These are phyloP conservation scores for Dactylellina drechsleri DNA, from an alignment of 2,329 filamentous ascomycete genomes.

Conservation along the genomic window DNA sequence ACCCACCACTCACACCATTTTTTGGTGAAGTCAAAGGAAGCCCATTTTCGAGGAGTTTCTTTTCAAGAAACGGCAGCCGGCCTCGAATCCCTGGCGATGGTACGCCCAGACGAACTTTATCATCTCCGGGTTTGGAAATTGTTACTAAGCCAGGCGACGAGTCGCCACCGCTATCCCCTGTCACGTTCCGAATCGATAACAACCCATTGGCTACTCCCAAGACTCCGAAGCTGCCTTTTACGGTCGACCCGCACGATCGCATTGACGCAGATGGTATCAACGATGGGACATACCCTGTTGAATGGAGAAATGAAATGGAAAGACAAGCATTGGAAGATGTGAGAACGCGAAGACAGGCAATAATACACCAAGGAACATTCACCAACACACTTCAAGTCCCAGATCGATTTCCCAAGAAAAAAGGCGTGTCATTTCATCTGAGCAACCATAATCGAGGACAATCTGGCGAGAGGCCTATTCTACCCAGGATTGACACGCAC, in stretches of 20 bases:
- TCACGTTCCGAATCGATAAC: slow-evolving; percentile 46
- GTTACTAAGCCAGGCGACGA: slow-evolving; percentile 40
- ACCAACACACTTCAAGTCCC: slow-evolving; percentile 10
- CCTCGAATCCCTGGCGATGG: not conserved
- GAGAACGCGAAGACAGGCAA: not conserved
- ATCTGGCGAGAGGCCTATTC: slow-evolving; percentile 17
- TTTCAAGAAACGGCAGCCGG: not conserved
- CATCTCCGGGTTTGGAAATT: slow-evolving; percentile 44
- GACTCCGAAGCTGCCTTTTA: slow-evolving; percentile 28
- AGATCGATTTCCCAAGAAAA: slow-evolving; percentile 7
- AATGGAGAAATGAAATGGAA: slow-evolving; percentile 50
- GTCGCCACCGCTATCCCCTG: slow-evolving; percentile 46
- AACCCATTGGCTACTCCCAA: slow-evolving; percentile 26
- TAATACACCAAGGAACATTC: slow-evolving; percentile 2
- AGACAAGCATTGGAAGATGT: slow-evolving; percentile 29
- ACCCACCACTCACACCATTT: slow-evolving; percentile 32
- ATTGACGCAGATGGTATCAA: slow-evolving; percentile 36
- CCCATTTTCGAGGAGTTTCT: slow-evolving; percentile 16
- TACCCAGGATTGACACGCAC: slow-evolving; percentile 9
- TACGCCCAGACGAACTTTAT: slow-evolving; percentile 22
- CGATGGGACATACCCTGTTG: slow-evolving; percentile 40
- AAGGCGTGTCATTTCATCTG: slow-evolving; percentile 42
- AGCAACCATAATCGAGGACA: slow-evolving; percentile 16
- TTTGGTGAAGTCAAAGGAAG: slow-evolving; percentile 28
- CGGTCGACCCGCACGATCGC: slow-evolving; percentile 25